These are phyloP conservation scores for Diaporthe citri DNA, from an alignment of 2,329 filamentous ascomycete genomes.

Conservation along the genomic window DNA sequence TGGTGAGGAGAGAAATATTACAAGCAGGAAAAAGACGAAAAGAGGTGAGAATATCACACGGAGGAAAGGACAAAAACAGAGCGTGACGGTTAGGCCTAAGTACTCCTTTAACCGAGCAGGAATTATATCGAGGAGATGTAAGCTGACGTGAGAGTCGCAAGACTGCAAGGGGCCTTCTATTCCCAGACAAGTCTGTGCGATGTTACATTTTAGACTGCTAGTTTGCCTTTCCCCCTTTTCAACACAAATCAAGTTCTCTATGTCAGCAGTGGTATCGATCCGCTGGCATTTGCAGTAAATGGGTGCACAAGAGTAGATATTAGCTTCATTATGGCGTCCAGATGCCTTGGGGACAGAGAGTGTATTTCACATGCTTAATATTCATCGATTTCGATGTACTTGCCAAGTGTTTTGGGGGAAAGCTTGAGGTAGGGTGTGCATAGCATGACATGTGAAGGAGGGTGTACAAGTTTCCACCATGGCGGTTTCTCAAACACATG, in stretches of 20 bases:
- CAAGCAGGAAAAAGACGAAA: neutral
- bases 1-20: neutral
- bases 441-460: neutral
- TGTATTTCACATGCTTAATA: neutral
- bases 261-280: conserved; percentile 9
- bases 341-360: neutral
- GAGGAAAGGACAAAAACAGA: neutral
- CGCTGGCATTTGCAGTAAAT: neutral
- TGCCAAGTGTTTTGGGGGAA: neutral
- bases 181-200: conserved; percentile 7
- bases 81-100: neutral
- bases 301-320: neutral
- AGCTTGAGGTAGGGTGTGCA: neutral
- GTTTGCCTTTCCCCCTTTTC: neutral
- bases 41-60: neutral
- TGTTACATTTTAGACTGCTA: neutral
- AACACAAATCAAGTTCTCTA: neutral
- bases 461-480: neutral
- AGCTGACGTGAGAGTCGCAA: conserved; percentile 19
- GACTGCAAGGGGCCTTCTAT: neutral
- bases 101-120: neutral
- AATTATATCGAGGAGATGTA: neutral
- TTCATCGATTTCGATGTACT: neutral
- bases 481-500: conserved; percentile 3
- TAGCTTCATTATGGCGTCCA: neutral